phyloP scores from a whole-genome alignment of 202 grass and related monocot species.

The Digitaria exilis region DNA sequence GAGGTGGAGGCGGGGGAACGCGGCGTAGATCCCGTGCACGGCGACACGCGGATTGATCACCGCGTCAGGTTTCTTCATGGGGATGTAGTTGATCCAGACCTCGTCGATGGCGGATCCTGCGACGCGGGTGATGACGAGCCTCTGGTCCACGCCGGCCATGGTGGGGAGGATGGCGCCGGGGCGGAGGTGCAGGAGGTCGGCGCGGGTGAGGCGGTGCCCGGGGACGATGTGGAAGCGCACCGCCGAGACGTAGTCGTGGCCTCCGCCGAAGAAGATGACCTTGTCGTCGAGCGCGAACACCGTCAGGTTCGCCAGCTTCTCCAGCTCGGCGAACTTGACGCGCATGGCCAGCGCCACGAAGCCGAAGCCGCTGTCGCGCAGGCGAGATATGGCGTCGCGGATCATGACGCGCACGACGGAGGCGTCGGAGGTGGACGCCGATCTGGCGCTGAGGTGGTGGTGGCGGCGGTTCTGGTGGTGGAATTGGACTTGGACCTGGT shows the following conservation, averaged over 20 bases:
- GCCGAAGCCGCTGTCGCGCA: conserved; percentile 67
- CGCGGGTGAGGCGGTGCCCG: conserved; percentile 51
- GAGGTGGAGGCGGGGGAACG: conserved; percentile 71
- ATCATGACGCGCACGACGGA: conserved; percentile 73
- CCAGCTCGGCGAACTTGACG: conserved; percentile 70
- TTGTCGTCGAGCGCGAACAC: conserved; percentile 73
- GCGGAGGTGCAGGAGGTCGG: conserved; percentile 52
- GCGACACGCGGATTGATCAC: conserved; percentile 71
- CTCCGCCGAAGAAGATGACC: conserved; percentile 65
- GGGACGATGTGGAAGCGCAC: conserved; percentile 76
- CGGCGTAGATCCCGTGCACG: conserved; percentile 59
- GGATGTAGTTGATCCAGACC: conserved; percentile 78
- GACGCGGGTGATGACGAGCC: conserved; percentile 65
- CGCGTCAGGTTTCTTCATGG: conserved; percentile 59
- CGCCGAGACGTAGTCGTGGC: conserved; percentile 62
- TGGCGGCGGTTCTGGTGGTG: conserved; percentile 12
- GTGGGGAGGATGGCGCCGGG: conserved; percentile 58
- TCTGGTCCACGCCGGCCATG: conserved; percentile 55
- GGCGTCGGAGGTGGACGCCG: neutral
- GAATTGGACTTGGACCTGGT: conserved; percentile 24
- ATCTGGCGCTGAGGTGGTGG: conserved; percentile 24
- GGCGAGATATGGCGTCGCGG: conserved; percentile 64
- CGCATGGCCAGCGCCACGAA: conserved; percentile 72
- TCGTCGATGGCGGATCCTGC: conserved; percentile 8
- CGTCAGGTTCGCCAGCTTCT: conserved; percentile 58